These are phyloP conservation scores for Wickerhamia fluorescens DNA, from an alignment of 805 yeast species.

Conservation along the genomic window DNA sequence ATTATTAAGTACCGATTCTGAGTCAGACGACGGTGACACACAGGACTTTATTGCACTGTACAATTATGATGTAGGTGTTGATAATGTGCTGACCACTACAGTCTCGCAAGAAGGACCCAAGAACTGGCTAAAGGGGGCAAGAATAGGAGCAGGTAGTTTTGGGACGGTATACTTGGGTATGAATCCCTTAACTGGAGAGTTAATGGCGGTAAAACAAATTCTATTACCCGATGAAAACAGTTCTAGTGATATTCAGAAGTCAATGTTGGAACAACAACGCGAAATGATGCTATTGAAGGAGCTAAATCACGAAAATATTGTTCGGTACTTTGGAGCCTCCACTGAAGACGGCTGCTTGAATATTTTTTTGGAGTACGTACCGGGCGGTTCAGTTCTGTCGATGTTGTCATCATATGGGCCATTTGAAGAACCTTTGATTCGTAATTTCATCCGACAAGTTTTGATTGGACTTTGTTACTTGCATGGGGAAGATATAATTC, in stretches of 20 bases:
- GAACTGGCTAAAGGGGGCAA: constrained; percentile 88
- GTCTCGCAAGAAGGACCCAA: constrained; percentile 53
- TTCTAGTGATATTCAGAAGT: constrained; percentile 23
- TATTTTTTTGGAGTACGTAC: constrained; percentile 53
- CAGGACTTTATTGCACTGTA: constrained; percentile 8
- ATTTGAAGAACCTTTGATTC: constrained; percentile 67
- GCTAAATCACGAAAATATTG: constrained; percentile 86
- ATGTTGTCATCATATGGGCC: constrained; percentile 71
- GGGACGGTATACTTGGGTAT: constrained; percentile 91
- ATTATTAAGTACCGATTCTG: constrained; percentile 35
- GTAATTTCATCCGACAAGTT: constrained; percentile 70
- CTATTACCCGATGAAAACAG: constrained; percentile 47
- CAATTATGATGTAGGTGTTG: constrained; percentile 37
- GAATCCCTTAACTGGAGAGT: constrained; percentile 86
- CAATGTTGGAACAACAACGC: constrained; percentile 75
- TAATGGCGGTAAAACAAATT: constrained; percentile 97
- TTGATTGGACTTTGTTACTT: constrained; percentile 67
- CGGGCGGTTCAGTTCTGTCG: constrained; percentile 48
- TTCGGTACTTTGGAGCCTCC: constrained; percentile 84
- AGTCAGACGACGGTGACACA: constrained; percentile 12
- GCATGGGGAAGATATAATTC: constrained; percentile 71
- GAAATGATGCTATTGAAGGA: constrained; percentile 75
- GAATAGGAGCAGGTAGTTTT: constrained; percentile 92
- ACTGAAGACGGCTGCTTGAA: constrained; percentile 65
- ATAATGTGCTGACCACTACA: constrained; percentile 31